A percentile compares a stretch with the other conserved stretches of the same genome.
phyloP scores from a whole-genome alignment of 352 stramenopile species.

The Phytopythium oedochilum region DNA sequence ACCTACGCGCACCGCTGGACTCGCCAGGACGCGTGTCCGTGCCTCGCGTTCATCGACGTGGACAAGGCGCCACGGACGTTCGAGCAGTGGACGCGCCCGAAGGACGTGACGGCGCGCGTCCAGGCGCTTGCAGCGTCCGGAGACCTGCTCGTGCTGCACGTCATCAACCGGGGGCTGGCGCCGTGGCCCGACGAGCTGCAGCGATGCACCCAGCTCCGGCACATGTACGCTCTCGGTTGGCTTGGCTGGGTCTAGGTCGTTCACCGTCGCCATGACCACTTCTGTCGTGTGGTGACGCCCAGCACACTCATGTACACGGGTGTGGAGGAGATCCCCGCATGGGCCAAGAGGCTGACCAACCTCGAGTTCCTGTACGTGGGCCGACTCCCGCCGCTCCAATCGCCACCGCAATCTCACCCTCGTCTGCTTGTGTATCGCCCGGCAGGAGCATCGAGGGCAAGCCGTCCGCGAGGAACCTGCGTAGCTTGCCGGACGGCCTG shows the following conservation, averaged over 20 bases:
- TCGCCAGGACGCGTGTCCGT: conserved; percentile 14
- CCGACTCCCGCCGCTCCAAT: background rate
- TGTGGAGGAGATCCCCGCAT: conserved; percentile 11
- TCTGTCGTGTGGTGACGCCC: background rate
- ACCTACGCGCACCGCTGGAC: conserved; percentile 1
- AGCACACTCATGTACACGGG: conserved; percentile 17
- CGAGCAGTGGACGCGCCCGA: conserved; percentile 12
- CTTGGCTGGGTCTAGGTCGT: background rate
- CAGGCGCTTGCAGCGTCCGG: conserved; percentile 13
- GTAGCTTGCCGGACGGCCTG: conserved; percentile 13
- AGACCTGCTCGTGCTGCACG: conserved; percentile 12
- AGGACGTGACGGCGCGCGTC: conserved; percentile 10
- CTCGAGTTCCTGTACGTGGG: conserved; percentile 23
- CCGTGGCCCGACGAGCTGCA: conserved; percentile 17
- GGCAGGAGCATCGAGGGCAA: conserved; percentile 19
- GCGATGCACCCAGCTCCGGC: conserved; percentile 8
- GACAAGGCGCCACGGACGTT: conserved; percentile 14
- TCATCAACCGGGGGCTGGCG: conserved; percentile 17
- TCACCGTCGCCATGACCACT: background rate
- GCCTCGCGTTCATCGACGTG: conserved; percentile 18
- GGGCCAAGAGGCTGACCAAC: conserved; percentile 10
- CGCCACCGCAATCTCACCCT: background rate
- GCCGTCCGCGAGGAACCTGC: too few relatives aligned
- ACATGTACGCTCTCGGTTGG: conserved; percentile 14
- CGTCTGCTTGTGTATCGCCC: background rate